Base-by-base conservation (phyloP, 768 basidiomycete genomes). In the Russula dissimulans region DNA sequence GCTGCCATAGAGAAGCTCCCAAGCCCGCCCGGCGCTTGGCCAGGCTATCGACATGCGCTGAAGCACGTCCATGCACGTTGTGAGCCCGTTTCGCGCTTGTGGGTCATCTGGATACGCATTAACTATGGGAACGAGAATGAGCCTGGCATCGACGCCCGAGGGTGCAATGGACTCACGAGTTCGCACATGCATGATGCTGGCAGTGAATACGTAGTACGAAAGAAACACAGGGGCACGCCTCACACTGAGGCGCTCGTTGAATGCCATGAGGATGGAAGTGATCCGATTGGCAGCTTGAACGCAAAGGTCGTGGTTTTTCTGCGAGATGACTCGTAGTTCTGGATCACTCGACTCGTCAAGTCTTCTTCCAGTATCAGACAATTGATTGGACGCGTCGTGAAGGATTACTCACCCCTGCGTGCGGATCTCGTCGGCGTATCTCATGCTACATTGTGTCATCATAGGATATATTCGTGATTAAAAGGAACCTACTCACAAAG, bases 261-360 rank as follows among this genome's bases (percentile, higher is more conserved):
- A 91, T 4, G 81, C 71, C 5, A 77, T 71, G 15, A 82, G 83
- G 53, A 87, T 85, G 4, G 82, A 78, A 1, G 86, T 84, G 61
- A 91, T 87, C 62, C 87, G 84, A 65, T 87, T 88, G n/a, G 89
- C 87, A 32, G 89, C 89, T 11, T 78, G 78, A 29, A 83, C 81
- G 71, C 89, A 89, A 11, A 89, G 74, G 67, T 89, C 87, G 58
- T 86, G 86, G 66, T 80, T 81, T 67, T 83, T 85, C 67, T 81
- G 80, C 29, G 83, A 79, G 38, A 76, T 75, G 26, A 77, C 77
- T 43, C 80, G 76, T 4, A 70, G 71, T n/a, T 86, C 85, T 0
- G 74, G 68, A 38, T 86, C 85, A 38, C 82, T 80, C 3, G 69
- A 65, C 15, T 69, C 74, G 50, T 78, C 76, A 36, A 41, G 31